Evolutionary conservation across 257 asterid species (phyloP).

Genomic region (Leonotis leonurus): DNA sequence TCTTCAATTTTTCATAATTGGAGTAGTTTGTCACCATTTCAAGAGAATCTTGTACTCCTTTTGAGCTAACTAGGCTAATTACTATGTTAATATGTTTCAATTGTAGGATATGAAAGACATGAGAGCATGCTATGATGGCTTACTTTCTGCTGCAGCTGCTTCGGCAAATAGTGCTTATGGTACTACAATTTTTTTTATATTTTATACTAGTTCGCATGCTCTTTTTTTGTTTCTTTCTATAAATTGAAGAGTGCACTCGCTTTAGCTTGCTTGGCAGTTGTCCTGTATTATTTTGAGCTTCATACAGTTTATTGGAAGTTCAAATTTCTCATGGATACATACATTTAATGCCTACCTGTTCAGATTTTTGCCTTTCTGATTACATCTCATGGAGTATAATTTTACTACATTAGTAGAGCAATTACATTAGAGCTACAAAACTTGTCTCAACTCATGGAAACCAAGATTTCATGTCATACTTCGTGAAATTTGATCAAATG

Average conservation of each 20-base stretch:
- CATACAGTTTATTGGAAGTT: neutral
- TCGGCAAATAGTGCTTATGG: conserved; percentile 86
- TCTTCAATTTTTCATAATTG: conserved; percentile 2
- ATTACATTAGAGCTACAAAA: neutral
- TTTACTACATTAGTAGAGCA: neutral
- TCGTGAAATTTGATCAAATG: neutral
- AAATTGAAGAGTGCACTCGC: no score
- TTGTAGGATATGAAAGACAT: conserved; percentile 86
- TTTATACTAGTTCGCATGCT: neutral
- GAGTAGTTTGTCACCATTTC: neutral
- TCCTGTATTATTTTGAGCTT: neutral
- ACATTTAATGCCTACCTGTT: neutral
- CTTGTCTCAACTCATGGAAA: neutral
- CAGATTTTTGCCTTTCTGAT: neutral
- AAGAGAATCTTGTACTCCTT: neutral
- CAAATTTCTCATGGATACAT: neutral
- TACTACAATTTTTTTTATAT: conserved; percentile 17
- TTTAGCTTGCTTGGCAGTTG: neutral
- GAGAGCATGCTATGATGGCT: conserved; percentile 78
- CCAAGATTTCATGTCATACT: neutral
- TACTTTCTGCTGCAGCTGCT: conserved; percentile 95
- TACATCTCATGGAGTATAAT: neutral
- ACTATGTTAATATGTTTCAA: neutral
- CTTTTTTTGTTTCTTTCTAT: neutral
- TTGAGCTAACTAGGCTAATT: neutral